Conservation (phyloP, 1,284 basidiomycete species). For the Filobasidium uniguttulatum region DNA sequence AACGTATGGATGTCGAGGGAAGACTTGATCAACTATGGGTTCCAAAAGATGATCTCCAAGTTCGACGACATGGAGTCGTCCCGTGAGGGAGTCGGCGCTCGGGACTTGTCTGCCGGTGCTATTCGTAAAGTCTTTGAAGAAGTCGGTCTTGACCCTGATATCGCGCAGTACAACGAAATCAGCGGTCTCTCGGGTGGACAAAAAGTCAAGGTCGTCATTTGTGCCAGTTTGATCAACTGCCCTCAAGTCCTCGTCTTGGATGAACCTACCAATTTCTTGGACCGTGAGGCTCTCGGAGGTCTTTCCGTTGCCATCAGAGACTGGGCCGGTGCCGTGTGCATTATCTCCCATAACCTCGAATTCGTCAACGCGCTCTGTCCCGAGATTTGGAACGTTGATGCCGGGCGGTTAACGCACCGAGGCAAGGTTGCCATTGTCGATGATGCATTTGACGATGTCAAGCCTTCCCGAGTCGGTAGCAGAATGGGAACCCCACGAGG, state of each 20-base stretch:
- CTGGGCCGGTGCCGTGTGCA: slow-evolving; percentile 86
- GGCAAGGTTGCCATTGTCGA: slow-evolving; percentile 76
- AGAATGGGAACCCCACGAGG: slow-evolving; percentile 34
- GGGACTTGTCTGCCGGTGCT: slow-evolving; percentile 64
- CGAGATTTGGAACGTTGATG: slow-evolving; percentile 43
- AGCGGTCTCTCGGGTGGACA: slow-evolving; percentile 81
- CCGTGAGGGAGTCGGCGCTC: slow-evolving; percentile 75
- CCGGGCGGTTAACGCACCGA: slow-evolving; percentile 59
- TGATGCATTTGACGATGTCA: slow-evolving; percentile 52
- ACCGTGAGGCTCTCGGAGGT: slow-evolving; percentile 53
- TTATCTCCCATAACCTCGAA: slow-evolving; percentile 82
- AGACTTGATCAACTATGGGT: slow-evolving; percentile 74
- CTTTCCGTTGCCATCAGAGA: slow-evolving; percentile 90
- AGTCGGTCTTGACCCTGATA: slow-evolving; percentile 91
- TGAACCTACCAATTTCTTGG: slow-evolving; percentile 96
- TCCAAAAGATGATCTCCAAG: slow-evolving; percentile 79
- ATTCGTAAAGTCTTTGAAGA: slow-evolving; percentile 84
- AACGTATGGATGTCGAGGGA: slow-evolving; percentile 94
- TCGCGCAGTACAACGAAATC: slow-evolving; percentile 94
- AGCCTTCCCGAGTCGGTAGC: slow-evolving; percentile 29
- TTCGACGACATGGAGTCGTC: slow-evolving; percentile 96
- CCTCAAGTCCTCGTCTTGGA: slow-evolving; percentile 61
- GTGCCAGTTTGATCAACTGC: slow-evolving; percentile 88
- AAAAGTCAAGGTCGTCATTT: slow-evolving; percentile 95
- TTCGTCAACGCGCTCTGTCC: slow-evolving; percentile 75